A percentile compares a stretch with the other conserved stretches of the same genome.
phyloP scores from a whole-genome alignment of 768 basidiomycete genomes.

The Psilocybe tampanensis region DNA sequence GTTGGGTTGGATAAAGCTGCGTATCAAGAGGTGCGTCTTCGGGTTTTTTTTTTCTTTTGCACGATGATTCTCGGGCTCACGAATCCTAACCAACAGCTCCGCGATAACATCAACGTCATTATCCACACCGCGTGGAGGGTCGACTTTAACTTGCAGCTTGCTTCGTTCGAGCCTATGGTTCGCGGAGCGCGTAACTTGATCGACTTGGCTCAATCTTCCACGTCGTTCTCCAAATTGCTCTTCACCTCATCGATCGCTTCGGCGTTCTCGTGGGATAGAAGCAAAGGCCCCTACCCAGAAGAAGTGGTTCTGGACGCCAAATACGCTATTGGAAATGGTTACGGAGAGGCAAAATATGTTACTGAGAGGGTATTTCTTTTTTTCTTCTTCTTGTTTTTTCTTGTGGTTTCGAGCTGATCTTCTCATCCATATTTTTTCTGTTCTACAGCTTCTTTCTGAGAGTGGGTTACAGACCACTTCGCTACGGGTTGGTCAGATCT shows the following conservation, averaged over 20 bases:
- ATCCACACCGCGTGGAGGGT: conserved; percentile 51
- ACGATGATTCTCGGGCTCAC: not conserved
- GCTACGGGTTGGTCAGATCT: conserved; percentile 39
- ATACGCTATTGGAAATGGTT: conserved; percentile 30
- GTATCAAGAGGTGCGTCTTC: conserved; percentile 30
- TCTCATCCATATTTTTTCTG: not conserved
- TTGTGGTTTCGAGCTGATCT: not conserved
- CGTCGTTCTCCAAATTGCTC: conserved; percentile 34
- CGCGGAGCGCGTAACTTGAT: conserved; percentile 39
- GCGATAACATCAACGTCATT: conserved; percentile 33
- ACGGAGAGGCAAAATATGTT: conserved; percentile 36
- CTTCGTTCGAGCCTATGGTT: conserved; percentile 46
- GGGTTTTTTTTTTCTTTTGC: not conserved
- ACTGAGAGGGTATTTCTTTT: conserved; percentile 33
- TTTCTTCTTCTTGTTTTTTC: no score
- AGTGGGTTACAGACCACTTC: conserved; percentile 32
- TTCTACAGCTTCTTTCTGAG: conserved; percentile 12
- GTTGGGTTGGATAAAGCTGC: conserved; percentile 30
- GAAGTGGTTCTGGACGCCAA: conserved; percentile 28
- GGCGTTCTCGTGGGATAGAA: conserved; percentile 30
- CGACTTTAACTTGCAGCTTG: conserved; percentile 45
- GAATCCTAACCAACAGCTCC: conserved; percentile 23
- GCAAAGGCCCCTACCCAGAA: conserved; percentile 33
- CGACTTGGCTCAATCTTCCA: conserved; percentile 35
- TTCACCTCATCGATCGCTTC: conserved; percentile 40